phyloP scores from a whole-genome alignment of 106 monocot species.

The Narthecium ossifragum region DNA sequence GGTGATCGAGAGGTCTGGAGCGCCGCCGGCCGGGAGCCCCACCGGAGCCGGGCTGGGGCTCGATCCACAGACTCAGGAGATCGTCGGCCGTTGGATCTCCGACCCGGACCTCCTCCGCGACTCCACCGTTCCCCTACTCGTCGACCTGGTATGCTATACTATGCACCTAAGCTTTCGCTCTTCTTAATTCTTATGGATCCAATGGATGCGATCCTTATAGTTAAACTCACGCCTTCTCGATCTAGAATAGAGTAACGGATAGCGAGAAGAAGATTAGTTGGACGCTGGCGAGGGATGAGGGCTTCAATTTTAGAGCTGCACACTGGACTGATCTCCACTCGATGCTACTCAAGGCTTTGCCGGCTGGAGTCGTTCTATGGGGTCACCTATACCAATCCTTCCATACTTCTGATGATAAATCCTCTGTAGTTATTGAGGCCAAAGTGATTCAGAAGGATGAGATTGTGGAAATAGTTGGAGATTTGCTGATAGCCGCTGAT shows the following conservation, averaged over 20 bases:
- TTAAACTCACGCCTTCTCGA: too few relatives aligned
- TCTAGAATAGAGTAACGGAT: conserved; percentile 44
- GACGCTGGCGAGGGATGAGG: conserved; percentile 44
- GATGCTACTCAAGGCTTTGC: conserved; percentile 36
- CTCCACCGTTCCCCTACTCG: conserved; percentile 16
- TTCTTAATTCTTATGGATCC: too few relatives aligned
- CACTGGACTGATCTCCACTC: conserved; percentile 73
- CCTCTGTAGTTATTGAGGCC: conserved; percentile 26
- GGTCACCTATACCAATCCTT: conserved; percentile 58
- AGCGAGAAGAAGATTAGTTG: conserved; percentile 39
- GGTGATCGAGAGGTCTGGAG: conserved; percentile 42
- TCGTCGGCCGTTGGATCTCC: conserved; percentile 39
- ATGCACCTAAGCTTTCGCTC: too few relatives aligned
- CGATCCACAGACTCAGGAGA: conserved; percentile 38
- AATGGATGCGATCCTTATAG: too few relatives aligned
- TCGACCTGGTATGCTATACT: conserved; percentile 24
- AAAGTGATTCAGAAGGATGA: conserved; percentile 26
- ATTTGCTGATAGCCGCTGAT: conserved; percentile 81
- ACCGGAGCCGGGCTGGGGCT: conserved; percentile 64
- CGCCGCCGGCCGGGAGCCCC: conserved; percentile 27
- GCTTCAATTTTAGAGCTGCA: conserved; percentile 51
- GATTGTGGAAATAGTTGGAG: conserved; percentile 37
- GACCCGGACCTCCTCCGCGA: conserved; percentile 14
- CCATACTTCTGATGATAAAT: conserved; percentile 2
- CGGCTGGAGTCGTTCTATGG: conserved; percentile 41